phyloP scores from a whole-genome alignment of 106 monocot species.

The Iris macrosiphon region DNA sequence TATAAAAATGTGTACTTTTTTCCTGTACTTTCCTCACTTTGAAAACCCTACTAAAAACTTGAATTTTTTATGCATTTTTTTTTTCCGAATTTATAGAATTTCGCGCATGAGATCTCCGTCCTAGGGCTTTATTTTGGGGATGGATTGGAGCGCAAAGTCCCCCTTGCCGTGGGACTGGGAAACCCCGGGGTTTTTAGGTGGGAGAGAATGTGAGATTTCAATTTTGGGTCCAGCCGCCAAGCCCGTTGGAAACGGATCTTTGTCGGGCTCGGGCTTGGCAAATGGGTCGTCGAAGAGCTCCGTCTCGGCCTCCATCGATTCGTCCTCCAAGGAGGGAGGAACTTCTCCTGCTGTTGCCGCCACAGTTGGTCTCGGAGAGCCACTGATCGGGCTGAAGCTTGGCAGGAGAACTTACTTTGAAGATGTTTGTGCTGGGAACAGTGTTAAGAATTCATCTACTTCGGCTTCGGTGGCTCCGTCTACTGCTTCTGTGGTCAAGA shows the following conservation, averaged over 20 bases:
- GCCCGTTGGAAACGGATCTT: slow-evolving; percentile 11
- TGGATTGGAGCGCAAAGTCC: slow-evolving; percentile 45
- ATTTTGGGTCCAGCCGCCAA: background rate
- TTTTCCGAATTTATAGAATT: background rate
- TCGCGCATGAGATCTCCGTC: background rate
- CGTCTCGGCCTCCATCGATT: slow-evolving; percentile 29
- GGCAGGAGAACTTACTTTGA: slow-evolving; percentile 69
- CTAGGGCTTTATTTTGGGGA: background rate
- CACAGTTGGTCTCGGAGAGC: slow-evolving; percentile 16
- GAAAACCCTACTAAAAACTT: background rate
- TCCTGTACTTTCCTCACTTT: background rate
- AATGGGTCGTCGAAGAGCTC: slow-evolving; percentile 33
- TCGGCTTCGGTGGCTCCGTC: background rate
- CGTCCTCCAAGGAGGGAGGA: slow-evolving; percentile 10
- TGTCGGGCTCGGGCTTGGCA: slow-evolving; percentile 21
- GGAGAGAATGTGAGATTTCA: slow-evolving; percentile 8
- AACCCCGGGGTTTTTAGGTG: slow-evolving; percentile 12
- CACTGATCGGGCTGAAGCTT: slow-evolving; percentile 44
- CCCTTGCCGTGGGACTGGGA: slow-evolving; percentile 52
- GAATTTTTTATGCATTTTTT: background rate
- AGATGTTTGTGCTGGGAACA: slow-evolving; percentile 24
- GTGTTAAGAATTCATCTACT: background rate
- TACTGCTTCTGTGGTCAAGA: slow-evolving; percentile 17
- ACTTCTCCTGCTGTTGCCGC: slow-evolving; percentile 6
- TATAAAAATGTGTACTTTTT: background rate